These are phyloP conservation scores for Pseudogymnoascus sp. DNA, from an alignment of 2,329 filamentous ascomycete species.

Conservation along the genomic window DNA sequence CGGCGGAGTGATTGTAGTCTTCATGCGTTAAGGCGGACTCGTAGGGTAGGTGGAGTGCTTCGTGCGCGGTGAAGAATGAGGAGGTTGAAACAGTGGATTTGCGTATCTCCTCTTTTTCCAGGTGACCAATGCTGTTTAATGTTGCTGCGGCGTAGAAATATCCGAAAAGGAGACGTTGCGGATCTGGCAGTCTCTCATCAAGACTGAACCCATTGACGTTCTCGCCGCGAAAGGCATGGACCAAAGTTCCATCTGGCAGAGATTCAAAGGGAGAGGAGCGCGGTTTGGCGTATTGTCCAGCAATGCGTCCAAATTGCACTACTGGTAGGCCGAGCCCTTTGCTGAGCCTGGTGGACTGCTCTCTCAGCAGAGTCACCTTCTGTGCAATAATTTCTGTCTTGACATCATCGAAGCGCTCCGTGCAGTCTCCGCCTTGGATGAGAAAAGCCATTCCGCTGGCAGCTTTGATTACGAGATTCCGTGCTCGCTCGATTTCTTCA, in stretches of 20 bases:
- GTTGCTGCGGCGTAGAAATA: no score
- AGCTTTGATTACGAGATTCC: slow-evolving; percentile 9
- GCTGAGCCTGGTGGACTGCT: slow-evolving; percentile 10
- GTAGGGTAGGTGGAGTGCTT: slow-evolving; percentile 18
- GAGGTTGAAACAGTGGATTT: background rate
- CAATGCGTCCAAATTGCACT: slow-evolving; percentile 16
- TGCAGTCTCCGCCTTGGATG: slow-evolving; percentile 19
- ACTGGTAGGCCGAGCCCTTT: slow-evolving; percentile 10
- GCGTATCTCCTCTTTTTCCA: background rate
- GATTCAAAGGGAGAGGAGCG: slow-evolving; percentile 10
- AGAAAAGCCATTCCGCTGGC: slow-evolving; percentile 16
- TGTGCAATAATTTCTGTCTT: slow-evolving; percentile 11
- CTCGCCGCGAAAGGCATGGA: no score
- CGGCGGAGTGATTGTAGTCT: slow-evolving; percentile 17
- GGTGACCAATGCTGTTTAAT: slow-evolving; percentile 2
- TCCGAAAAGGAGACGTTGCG: no score
- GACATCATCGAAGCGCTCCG: slow-evolving; percentile 17
- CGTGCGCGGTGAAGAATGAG: slow-evolving; percentile 16
- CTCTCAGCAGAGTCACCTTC: slow-evolving; percentile 12
- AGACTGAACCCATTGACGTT: no score
- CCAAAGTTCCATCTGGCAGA: no score
- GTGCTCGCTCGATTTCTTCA: slow-evolving; percentile 14
- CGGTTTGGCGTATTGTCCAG: slow-evolving; percentile 19
- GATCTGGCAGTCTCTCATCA: no score
- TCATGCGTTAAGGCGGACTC: slow-evolving; percentile 16